phyloP scores from a whole-genome alignment of 495 filamentous ascomycete species.

The Penicillium simplicissimum region DNA sequence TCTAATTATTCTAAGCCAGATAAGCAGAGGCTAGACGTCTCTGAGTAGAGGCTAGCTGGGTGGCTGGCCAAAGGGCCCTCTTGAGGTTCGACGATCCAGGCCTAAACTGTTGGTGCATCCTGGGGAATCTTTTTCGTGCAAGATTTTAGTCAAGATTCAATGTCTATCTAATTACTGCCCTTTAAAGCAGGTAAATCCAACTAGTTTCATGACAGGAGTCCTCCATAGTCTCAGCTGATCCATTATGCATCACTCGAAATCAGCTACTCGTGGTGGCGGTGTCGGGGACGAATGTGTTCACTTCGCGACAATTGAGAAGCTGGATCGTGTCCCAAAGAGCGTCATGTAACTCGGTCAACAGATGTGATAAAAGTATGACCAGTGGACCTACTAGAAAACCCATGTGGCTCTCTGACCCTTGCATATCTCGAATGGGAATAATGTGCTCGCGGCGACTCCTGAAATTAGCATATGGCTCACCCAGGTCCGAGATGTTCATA shows the following conservation, averaged over 20 bases:
- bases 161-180: neutral
- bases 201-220: no score
- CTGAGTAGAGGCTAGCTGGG: no score
- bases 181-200: no score
- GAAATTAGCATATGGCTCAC: slow-evolving; percentile 1
- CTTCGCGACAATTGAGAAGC: neutral
- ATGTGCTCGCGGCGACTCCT: neutral
- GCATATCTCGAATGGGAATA: neutral
- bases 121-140: neutral
- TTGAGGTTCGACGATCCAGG: neutral
- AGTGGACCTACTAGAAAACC: neutral
- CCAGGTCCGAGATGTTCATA: neutral
- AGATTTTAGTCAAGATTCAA: neutral
- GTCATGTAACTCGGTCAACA: slow-evolving; percentile 1
- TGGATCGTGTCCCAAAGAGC: neutral
- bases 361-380: neutral
- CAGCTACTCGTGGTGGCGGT: neutral
- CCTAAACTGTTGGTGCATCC: neutral
- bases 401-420: neutral
- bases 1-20: neutral
- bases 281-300: neutral
- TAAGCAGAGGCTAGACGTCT: slow-evolving; percentile 2
- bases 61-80: neutral
- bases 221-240: neutral
- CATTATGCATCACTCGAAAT: neutral